A percentile compares a stretch with the other conserved stretches of the same genome.
phyloP scores from a whole-genome alignment of 495 filamentous ascomycete species.

The Podospora didyma region DNA sequence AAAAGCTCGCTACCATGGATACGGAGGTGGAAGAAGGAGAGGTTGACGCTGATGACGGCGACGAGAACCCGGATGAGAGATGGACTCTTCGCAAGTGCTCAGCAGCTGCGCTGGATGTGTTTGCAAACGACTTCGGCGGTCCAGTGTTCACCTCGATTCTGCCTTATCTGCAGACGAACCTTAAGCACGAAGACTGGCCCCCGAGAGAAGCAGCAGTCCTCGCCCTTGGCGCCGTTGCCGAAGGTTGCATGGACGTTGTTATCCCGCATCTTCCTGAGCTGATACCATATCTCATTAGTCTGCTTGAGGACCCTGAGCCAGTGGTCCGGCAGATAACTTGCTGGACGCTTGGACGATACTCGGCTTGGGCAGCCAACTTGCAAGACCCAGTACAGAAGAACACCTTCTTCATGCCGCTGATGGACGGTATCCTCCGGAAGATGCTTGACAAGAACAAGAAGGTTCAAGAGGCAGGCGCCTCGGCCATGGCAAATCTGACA shows the following conservation, averaged over 20 bases:
- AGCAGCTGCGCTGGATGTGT: slow-evolving; percentile 89
- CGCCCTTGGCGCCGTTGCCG: slow-evolving; percentile 89
- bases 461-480: slow-evolving; percentile 94
- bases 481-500: slow-evolving; percentile 92
- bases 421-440: slow-evolving; percentile 89
- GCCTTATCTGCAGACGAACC: slow-evolving; percentile 86
- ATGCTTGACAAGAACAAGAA: slow-evolving; percentile 98
- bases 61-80: slow-evolving; percentile 80
- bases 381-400: slow-evolving; percentile 59
- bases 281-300: slow-evolving; percentile 82
- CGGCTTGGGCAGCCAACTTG: slow-evolving; percentile 84
- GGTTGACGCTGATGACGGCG: slow-evolving; percentile 71
- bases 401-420: slow-evolving; percentile 89
- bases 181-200: slow-evolving; percentile 85
- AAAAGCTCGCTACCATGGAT: slow-evolving; percentile 52
- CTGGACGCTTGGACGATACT: slow-evolving; percentile 94
- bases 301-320: slow-evolving; percentile 80
- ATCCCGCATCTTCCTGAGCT: slow-evolving; percentile 88
- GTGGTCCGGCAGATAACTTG: slow-evolving; percentile 98
- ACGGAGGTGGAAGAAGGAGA: slow-evolving; percentile 87
- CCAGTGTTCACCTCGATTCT: slow-evolving; percentile 87
- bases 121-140: slow-evolving; percentile 83
- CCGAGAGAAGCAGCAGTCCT: slow-evolving; percentile 93
- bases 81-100: slow-evolving; percentile 99
- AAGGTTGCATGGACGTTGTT: slow-evolving; percentile 88